phyloP scores from a whole-genome alignment of 306 rosid genomes.

The Biancaea sappan region DNA sequence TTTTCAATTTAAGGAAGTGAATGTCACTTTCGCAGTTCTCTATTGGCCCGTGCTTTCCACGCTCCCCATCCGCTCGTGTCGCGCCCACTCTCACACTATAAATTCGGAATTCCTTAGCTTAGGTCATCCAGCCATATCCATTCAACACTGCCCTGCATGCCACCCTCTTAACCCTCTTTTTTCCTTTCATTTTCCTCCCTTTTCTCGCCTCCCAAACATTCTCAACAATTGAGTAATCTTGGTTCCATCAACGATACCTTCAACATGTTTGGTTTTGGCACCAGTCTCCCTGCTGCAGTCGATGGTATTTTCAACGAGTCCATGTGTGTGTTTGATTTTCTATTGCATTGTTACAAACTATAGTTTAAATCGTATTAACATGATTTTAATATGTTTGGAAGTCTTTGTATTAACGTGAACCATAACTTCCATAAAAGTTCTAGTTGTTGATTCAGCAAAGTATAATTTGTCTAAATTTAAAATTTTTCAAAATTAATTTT shows the following conservation, averaged over 20 bases:
- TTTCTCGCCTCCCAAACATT: slow-evolving; percentile 27
- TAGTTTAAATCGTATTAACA: too few species aligned
- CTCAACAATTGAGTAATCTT: background rate
- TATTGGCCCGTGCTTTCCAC: slow-evolving; percentile 22
- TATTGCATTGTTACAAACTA: too few species aligned
- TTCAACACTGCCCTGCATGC: too few species aligned
- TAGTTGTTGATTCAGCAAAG: too few species aligned
- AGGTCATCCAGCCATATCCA: too few species aligned
- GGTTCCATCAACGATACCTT: background rate
- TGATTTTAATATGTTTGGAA: too few species aligned
- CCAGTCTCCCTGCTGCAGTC: slow-evolving; percentile 27
- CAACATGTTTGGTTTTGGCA: slow-evolving; percentile 13
- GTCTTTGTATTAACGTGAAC: too few species aligned
- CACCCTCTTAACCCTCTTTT: background rate
- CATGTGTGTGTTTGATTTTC: too few species aligned
- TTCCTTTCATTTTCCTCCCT: background rate
- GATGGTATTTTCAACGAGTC: slow-evolving; percentile 5
- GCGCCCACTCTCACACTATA: background rate
- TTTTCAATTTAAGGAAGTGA: too few species aligned
- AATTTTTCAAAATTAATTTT: too few species aligned
- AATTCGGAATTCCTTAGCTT: background rate
- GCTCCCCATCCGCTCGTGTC: slow-evolving; percentile 1
- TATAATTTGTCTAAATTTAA: too few species aligned
- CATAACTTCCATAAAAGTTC: too few species aligned
- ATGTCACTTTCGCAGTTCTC: background rate